Evolutionary conservation across 129 eudicot species (phyloP), one percentile per base, ranked within the genome.

Genomic region (Flaveria trinervia): DNA sequence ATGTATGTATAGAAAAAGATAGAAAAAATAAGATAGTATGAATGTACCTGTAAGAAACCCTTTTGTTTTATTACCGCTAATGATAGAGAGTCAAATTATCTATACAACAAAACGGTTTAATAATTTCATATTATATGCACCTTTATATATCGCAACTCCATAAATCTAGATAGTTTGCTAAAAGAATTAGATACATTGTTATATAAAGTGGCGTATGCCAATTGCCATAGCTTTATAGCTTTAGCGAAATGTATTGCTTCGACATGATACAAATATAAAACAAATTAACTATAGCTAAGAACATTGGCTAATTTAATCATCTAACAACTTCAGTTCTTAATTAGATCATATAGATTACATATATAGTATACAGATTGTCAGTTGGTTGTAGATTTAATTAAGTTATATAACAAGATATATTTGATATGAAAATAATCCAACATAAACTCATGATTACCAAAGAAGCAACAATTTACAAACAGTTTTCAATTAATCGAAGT

Each of bases 401-500:
- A 59, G 41, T 36, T 59, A 59, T 59, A 59, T 9, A 22, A 59
- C 39, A 59, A 59, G 66, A 59, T 20, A 72, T 72, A 43, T 4
- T 12, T 43, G 43, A 39, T 41, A 11, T 9, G 33, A 36, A 33
- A 36, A 5, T 36, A 36, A 36, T 36, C 41, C 41, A 36, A 36
- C 41, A 36, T 36, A 39, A 70, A 56, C 46, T 70, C 22, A 17
- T 65, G 49, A 75, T 67, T 28, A 68, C 72, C 78, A 71, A 64
- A 77, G 78, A 79, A 36, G 41, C 41, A 77, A 72, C 57, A 81
- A 74, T 82, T 75, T 77, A 79, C 78, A 79, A 76, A 71, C 77
- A 77, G 18, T 33, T 65, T 67, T 68, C 61, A 65, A 81, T 74
- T 70, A 68, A 36, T 36, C 7, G 5, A 78, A 77, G 65, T 77